These are phyloP conservation scores for Podospora pseudocomata DNA, from an alignment of 495 filamentous ascomycete genomes.

Conservation along the genomic window DNA sequence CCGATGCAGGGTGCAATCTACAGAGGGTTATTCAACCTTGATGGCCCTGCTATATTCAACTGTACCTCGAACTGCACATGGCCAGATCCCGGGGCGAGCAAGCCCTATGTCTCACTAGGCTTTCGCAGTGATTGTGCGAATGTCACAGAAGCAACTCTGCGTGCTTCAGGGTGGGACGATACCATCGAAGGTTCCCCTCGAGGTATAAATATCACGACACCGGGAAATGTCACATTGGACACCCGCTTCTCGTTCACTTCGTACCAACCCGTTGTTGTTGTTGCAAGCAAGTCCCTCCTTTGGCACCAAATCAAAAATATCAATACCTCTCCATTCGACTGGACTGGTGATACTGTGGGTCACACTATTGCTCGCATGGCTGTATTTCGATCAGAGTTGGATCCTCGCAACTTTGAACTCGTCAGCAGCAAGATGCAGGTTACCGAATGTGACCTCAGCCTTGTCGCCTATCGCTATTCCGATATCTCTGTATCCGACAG, in stretches of 20 bases:
- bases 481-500: conserved; percentile 8
- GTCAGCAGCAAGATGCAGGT: not conserved
- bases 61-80: conserved; percentile 18
- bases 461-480: conserved; percentile 14
- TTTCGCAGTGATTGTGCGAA: conserved; percentile 13
- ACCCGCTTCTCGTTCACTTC: not conserved
- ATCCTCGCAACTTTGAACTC: not conserved
- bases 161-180: not conserved
- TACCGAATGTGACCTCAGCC: conserved; percentile 9
- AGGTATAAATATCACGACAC: conserved; percentile 5
- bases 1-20: conserved; percentile 19
- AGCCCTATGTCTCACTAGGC: conserved; percentile 15
- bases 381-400: not conserved
- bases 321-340: not conserved
- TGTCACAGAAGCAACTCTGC: conserved; percentile 13
- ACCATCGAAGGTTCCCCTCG: not conserved
- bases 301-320: not conserved
- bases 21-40: conserved; percentile 16
- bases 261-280: conserved; percentile 11
- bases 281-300: not conserved
- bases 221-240: conserved; percentile 6
- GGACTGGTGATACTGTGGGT: not conserved
- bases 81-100: not conserved
- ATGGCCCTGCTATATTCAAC: conserved; percentile 9
- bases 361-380: conserved; percentile 12